Evolutionary conservation across 495 filamentous ascomycete genomes (phyloP).

Genomic region (Penicillium malachiteum): DNA sequence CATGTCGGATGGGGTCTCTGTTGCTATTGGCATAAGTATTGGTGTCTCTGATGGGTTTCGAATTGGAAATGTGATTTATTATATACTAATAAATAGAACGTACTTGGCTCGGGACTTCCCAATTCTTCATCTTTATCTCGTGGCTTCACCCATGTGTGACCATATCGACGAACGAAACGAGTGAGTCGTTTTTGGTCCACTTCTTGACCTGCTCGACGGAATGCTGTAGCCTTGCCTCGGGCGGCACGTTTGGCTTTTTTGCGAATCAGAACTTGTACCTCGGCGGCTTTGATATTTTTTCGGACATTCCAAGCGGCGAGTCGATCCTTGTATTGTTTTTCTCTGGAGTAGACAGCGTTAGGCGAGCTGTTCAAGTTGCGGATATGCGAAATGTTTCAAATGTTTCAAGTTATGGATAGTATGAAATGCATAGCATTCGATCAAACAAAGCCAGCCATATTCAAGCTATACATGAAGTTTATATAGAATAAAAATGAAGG

Average conservation of each 20-base stretch:
- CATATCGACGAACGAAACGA: conserved; percentile 40
- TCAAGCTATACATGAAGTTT: no score
- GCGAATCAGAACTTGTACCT: conserved; percentile 44
- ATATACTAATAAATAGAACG: conserved; percentile 3
- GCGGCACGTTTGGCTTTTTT: conserved; percentile 45
- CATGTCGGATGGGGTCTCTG: conserved; percentile 46
- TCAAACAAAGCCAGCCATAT: no score
- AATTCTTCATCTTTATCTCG: conserved; percentile 20
- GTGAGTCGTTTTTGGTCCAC: conserved; percentile 41
- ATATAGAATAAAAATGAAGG: conserved; percentile 1
- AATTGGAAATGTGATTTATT: no score
- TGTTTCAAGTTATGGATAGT: no score
- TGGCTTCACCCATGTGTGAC: conserved; percentile 23
- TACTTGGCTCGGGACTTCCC: conserved; percentile 39
- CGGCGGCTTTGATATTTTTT: conserved; percentile 46
- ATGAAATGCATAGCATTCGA: no score
- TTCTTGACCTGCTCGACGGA: conserved; percentile 37
- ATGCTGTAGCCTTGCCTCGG: conserved; percentile 43
- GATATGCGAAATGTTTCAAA: no score
- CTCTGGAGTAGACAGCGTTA: conserved; percentile 24
- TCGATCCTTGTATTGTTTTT: conserved; percentile 50
- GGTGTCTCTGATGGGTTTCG: no score
- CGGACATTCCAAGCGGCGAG: conserved; percentile 44
- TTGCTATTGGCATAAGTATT: conserved; percentile 3
- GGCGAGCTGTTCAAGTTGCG: conserved; percentile 5